Base-by-base conservation (phyloP, 2,329 filamentous ascomycete species). In the Beauveria sp. region DNA sequence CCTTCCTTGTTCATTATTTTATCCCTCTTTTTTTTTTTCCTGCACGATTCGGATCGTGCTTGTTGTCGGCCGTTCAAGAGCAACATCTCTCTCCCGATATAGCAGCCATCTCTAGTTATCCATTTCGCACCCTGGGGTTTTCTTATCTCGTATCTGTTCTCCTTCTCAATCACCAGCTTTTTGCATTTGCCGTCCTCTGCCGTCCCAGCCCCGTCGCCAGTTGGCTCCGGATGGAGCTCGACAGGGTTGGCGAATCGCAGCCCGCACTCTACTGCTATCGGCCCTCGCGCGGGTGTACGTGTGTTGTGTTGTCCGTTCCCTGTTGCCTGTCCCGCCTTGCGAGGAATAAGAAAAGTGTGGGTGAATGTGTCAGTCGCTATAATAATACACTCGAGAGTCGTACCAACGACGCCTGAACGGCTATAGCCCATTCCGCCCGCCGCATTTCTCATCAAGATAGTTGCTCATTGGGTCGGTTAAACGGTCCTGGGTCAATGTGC, bases 231-330 rank as follows among this genome's bases (percentile, higher is more conserved):
- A 41, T 20, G 46, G 24, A 41, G 46, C 46, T 57, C 14, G 20
- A 57, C 55, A 43, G 20, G 46, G 44, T 57, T 41, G 30, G 44
- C 55, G 55, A 57, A 57, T 57, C 55, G 44, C 22, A 28, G 30
- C 43, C 55, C 46, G 22, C 37, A 16, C 20, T 14, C 30, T 48
- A 18, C 30, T 58, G 46, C 18, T 58, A 51, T 58, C 55, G 55
- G 55, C 55, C 24, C 30, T 51, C 46, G 46, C 44, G 53, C 26
- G 26, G 26, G 24, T 22, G 50, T 9, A 9, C 5, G 48, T 37
- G 48, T 37, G 37, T 16, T 46, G 40, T 55, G 51, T 54, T 12
- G 28, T 10, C 28, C 9, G 28, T 30, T 30, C 9, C 28, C 28
- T 30, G 28, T 30, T 30, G 2, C 28, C 28, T 30, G 28, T 30